Evolutionary conservation across 305 asterid genomes (phyloP).

Genomic region (Lippia alba): DNA sequence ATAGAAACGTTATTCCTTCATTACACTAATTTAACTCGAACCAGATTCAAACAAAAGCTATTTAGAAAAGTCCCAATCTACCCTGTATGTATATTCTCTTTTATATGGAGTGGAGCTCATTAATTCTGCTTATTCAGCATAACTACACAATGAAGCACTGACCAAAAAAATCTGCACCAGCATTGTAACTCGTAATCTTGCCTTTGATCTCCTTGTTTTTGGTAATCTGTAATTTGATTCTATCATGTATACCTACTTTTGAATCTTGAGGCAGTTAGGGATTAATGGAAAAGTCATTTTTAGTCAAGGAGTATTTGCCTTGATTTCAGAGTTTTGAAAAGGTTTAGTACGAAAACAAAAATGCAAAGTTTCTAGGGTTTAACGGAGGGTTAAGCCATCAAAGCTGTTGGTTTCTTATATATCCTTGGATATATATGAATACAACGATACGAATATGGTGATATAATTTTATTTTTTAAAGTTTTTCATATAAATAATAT

Average conservation of each 20-base stretch:
- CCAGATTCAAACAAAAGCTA: too few species aligned
- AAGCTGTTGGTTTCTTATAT: neutral
- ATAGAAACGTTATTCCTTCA: too few species aligned
- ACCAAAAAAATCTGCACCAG: neutral
- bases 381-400: neutral
- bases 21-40: too few species aligned
- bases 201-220: neutral
- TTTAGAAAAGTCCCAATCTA: too few species aligned
- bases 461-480: too few species aligned
- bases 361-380: neutral
- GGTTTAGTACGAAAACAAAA: neutral
- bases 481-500: too few species aligned
- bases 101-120: neutral
- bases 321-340: neutral
- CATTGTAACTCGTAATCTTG: slow-evolving; percentile 15
- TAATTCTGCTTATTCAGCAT: slow-evolving; percentile 9
- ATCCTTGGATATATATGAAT: too few species aligned
- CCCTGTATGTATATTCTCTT: too few species aligned
- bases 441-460: too few species aligned
- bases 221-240: slow-evolving; percentile 10
- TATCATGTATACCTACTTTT: neutral
- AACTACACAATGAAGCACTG: neutral
- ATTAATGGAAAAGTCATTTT: neutral
- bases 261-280: neutral
- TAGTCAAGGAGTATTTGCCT: neutral